These are phyloP conservation scores for Coprinopsis strossmayeri DNA, from an alignment of 768 basidiomycete species.

Conservation along the genomic window DNA sequence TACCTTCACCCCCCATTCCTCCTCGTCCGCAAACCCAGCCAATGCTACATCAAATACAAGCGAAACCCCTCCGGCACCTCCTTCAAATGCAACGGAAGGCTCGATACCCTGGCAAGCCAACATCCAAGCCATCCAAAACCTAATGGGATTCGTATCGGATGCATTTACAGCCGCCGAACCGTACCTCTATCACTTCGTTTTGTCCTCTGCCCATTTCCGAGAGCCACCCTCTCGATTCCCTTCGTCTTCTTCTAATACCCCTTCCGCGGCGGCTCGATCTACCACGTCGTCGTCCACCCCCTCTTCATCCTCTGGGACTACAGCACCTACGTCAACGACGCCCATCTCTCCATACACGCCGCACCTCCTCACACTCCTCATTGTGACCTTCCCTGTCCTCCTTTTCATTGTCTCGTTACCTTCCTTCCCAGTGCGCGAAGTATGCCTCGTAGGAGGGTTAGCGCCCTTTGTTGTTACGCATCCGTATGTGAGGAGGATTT, in stretches of 20 bases:
- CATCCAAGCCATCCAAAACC: slow-evolving; percentile 83
- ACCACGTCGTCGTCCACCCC: slow-evolving; percentile 8
- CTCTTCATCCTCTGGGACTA: slow-evolving; percentile 1
- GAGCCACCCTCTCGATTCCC: slow-evolving; percentile 15
- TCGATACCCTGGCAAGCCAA: slow-evolving; percentile 82
- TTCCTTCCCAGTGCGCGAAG: slow-evolving; percentile 39
- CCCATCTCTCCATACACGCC: slow-evolving; percentile 43
- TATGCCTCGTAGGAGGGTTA: slow-evolving; percentile 43
- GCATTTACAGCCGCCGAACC: slow-evolving; percentile 47
- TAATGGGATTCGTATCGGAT: slow-evolving; percentile 82
- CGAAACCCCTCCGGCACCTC: too few relatives aligned
- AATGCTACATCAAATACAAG: too few relatives aligned
- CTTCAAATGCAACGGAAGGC: slow-evolving; percentile 56
- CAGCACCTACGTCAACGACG: too few relatives aligned
- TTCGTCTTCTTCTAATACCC: slow-evolving; percentile 8
- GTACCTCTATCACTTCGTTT: slow-evolving; percentile 41
- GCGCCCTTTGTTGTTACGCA: slow-evolving; percentile 47
- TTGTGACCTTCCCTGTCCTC: slow-evolving; percentile 46
- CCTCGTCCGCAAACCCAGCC: too few relatives aligned
- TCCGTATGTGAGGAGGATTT: slow-evolving; percentile 27
- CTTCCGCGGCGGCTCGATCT: neutral
- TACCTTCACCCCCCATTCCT: slow-evolving; percentile 16
- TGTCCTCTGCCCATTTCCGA: slow-evolving; percentile 36
- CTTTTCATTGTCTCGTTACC: slow-evolving; percentile 38
- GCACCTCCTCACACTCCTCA: slow-evolving; percentile 43